phyloP scores from a whole-genome alignment of 768 basidiomycete species.

The Trametes sanguinea region DNA sequence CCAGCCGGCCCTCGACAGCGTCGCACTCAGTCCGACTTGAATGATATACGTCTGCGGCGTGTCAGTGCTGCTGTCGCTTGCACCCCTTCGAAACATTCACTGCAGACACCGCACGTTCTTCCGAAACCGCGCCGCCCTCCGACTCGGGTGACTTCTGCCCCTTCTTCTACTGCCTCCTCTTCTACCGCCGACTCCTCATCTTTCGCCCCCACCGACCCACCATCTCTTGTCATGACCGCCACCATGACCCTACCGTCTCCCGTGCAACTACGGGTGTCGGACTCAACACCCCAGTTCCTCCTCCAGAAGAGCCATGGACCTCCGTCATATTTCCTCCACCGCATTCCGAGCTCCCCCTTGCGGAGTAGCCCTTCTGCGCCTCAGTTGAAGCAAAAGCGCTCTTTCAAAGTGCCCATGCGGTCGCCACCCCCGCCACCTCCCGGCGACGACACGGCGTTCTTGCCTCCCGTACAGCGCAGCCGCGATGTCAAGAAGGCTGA shows the following conservation, averaged over 20 bases:
- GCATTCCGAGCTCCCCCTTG: neutral
- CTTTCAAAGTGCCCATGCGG: neutral
- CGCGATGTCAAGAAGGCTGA: neutral
- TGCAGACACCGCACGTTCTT: conserved; percentile 12
- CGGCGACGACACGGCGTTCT: neutral
- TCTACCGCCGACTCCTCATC: neutral
- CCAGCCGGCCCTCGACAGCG: conserved; percentile 10
- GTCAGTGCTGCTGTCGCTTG: conserved; percentile 17
- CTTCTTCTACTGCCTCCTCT: conserved; percentile 17
- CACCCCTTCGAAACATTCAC: conserved; percentile 19
- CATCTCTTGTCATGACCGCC: conserved; percentile 17
- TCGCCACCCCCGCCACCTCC: neutral
- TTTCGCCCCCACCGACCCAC: conserved; percentile 1
- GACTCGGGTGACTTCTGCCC: conserved; percentile 1
- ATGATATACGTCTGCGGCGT: conserved; percentile 16
- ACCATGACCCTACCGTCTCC: conserved; percentile 11
- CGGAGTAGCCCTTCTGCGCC: conserved; percentile 1
- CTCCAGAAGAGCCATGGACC: conserved; percentile 8
- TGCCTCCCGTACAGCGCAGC: neutral
- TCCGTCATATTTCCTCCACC: conserved; percentile 13
- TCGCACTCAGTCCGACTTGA: conserved; percentile 14
- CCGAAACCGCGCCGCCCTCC: conserved; percentile 16
- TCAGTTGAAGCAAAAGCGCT: conserved; percentile 3
- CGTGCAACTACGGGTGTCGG: conserved; percentile 3
- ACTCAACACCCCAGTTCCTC: conserved; percentile 11